Base-by-base conservation (phyloP, 2,329 filamentous ascomycete species). In the Rhexocercosporidium sp. region DNA sequence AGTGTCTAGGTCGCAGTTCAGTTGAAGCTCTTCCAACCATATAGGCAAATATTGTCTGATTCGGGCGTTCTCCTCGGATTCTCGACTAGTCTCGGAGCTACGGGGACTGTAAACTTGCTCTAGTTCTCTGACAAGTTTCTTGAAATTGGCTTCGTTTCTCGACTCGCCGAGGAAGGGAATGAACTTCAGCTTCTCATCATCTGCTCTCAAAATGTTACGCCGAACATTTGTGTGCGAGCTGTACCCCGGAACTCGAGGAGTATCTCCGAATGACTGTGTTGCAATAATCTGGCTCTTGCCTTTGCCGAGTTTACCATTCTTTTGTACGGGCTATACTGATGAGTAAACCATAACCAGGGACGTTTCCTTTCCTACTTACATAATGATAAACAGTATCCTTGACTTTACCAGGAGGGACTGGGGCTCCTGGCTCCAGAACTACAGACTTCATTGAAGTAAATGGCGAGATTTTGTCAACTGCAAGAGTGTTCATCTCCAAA, bases 171-270 rank as follows among this genome's bases (percentile, higher is more conserved):
- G 41, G 29, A 72, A 71, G 31, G 74, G 73, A 37, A 74, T 65
- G 47, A 71, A 76, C 49, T 70, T 71, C 9, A 76, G 66, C 41
- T 72, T 72, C 29, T 73, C 71, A 49, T 73, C 70, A 65, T 76
- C 75, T 31, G 69, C 69, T 3, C 67, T 66, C 1, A 75, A 62
- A 22, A 75, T 69, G 46, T 75, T 76, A 25, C 72, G 69, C 16
- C 66, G 69, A 22, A 75, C 67, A 41, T 66, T 71, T 1, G 70
- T 75, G 57, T 74, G 65, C 22, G 69, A 65, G 18, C 49, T 69
- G 31, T 75, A 75, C 34, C 56, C 71, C 18, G 75, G 75, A 29
- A 74, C 71, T 20, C 68, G 68, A 22, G 70, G 56, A 9, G 66
- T 59, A 47, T 72, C 57, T 18, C 62, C 60, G 44, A 41, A 46